Evolutionary conservation across 768 basidiomycete species (phyloP).

Genomic region (Mycena vitilis): DNA sequence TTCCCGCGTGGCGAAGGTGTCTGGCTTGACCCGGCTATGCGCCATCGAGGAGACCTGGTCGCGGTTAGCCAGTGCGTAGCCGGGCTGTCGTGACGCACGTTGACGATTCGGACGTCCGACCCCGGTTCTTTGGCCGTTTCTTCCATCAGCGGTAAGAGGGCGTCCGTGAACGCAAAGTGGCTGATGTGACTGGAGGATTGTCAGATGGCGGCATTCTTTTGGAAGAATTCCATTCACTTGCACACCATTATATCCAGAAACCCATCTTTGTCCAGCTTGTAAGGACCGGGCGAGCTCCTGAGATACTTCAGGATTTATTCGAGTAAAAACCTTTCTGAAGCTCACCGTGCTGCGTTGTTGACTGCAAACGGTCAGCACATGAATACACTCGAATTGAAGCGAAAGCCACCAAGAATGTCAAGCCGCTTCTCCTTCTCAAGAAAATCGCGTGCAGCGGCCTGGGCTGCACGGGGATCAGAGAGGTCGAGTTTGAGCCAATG

Average conservation of each 20-base stretch:
- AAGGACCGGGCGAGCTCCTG: slow-evolving; percentile 13
- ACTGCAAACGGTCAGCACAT: slow-evolving; percentile 30
- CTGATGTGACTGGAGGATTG: slow-evolving; percentile 53
- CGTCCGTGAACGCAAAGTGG: slow-evolving; percentile 58
- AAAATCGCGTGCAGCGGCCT: slow-evolving; percentile 50
- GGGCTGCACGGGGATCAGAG: slow-evolving; percentile 48
- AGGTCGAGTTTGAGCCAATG: slow-evolving; percentile 54
- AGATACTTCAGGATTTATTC: neutral
- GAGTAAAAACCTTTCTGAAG: neutral
- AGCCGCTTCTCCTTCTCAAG: slow-evolving; percentile 51
- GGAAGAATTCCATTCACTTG: slow-evolving; percentile 29
- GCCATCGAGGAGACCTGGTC: slow-evolving; percentile 32
- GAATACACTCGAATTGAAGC: no score
- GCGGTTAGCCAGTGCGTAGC: neutral
- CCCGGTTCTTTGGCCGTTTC: slow-evolving; percentile 53
- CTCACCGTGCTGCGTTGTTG: slow-evolving; percentile 40
- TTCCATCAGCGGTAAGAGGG: slow-evolving; percentile 60
- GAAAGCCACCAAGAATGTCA: slow-evolving; percentile 54
- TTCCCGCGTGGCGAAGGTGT: slow-evolving; percentile 33
- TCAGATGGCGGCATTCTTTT: neutral
- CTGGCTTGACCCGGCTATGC: slow-evolving; percentile 22
- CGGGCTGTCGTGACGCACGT: slow-evolving; percentile 46
- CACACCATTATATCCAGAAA: slow-evolving; percentile 35
- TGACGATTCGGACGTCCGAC: slow-evolving; percentile 65
- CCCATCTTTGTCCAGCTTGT: slow-evolving; percentile 28